phyloP scores from a whole-genome alignment of 768 basidiomycete species.

The Boletus edulis region DNA sequence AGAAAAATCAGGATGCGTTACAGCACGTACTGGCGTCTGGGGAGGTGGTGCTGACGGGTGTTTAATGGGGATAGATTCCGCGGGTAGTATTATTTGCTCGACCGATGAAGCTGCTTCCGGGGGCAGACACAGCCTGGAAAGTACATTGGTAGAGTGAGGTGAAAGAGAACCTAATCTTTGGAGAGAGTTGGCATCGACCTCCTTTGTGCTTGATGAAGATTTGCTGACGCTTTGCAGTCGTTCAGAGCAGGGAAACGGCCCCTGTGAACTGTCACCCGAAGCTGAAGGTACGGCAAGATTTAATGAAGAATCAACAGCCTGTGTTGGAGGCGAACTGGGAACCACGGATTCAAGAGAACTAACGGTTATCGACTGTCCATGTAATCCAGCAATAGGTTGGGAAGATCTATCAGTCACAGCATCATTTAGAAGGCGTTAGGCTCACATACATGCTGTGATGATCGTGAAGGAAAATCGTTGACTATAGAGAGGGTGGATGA shows the following conservation, averaged over 20 bases:
- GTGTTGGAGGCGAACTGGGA: slow-evolving; percentile 1
- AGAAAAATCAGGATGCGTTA: slow-evolving; percentile 17
- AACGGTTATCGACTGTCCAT: slow-evolving; percentile 1
- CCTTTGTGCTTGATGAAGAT: slow-evolving; percentile 12
- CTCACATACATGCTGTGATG: slow-evolving; percentile 16
- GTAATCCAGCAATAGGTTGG: background rate
- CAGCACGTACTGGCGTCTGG: slow-evolving; percentile 12
- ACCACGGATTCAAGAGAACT: background rate
- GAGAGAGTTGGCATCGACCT: slow-evolving; percentile 16
- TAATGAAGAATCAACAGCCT: background rate
- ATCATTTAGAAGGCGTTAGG: background rate
- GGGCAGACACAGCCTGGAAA: slow-evolving; percentile 37
- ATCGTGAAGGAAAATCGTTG: slow-evolving; percentile 24
- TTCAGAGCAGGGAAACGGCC: slow-evolving; percentile 37
- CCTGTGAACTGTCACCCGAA: slow-evolving; percentile 2
- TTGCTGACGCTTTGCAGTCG: slow-evolving; percentile 34
- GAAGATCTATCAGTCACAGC: slow-evolving; percentile 4
- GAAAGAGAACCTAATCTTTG: slow-evolving; percentile 57
- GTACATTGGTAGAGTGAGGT: slow-evolving; percentile 49
- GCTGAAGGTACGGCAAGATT: background rate
- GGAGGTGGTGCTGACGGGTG: slow-evolving; percentile 23
- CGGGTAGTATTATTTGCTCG: slow-evolving; percentile 8
- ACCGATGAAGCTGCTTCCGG: slow-evolving; percentile 16
- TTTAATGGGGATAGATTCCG: slow-evolving; percentile 5
- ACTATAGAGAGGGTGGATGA: slow-evolving; percentile 9